A percentile compares a stretch with the other conserved stretches of the same genome.
Evolutionary conservation across 1,284 basidiomycete species (phyloP).

Genomic region (Pseudozyma tsukubaensis): DNA sequence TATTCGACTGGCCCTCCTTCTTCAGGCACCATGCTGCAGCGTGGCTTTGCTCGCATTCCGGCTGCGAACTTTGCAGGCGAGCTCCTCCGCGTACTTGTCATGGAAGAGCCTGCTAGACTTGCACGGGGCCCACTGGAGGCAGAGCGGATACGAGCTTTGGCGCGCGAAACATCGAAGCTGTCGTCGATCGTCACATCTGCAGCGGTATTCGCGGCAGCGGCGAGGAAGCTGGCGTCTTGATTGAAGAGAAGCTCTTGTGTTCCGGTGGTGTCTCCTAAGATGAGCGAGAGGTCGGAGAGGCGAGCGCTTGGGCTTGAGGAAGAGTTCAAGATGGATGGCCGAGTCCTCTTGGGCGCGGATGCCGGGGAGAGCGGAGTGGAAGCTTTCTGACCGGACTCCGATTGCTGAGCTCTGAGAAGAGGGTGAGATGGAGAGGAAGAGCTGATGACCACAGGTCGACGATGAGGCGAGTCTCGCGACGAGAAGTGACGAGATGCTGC

Average conservation of each 20-base stretch:
- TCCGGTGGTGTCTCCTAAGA: conserved; percentile 24
- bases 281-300: conserved; percentile 36
- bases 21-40: conserved; percentile 41
- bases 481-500: conserved; percentile 16
- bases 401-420: neutral
- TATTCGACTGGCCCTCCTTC: conserved; percentile 15
- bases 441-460: conserved; percentile 27
- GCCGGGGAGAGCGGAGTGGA: conserved; percentile 26
- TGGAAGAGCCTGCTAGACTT: neutral
- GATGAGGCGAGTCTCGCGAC: conserved; percentile 22
- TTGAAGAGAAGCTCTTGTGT: conserved; percentile 35
- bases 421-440: conserved; percentile 24
- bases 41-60: conserved; percentile 18
- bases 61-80: conserved; percentile 27
- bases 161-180: conserved; percentile 45
- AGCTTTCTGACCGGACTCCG: conserved; percentile 5
- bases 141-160: conserved; percentile 22
- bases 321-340: conserved; percentile 17
- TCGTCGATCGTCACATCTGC: conserved; percentile 48
- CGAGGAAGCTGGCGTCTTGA: conserved; percentile 37
- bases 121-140: neutral
- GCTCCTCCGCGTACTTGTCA: conserved; percentile 5
- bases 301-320: conserved; percentile 29
- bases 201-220: conserved; percentile 25
- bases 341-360: conserved; percentile 6